Evolutionary conservation across 192 early-diverging fungal genomes (phyloP), one percentile per base, ranked within the genome.

Genomic region (Podila clonocystis): DNA sequence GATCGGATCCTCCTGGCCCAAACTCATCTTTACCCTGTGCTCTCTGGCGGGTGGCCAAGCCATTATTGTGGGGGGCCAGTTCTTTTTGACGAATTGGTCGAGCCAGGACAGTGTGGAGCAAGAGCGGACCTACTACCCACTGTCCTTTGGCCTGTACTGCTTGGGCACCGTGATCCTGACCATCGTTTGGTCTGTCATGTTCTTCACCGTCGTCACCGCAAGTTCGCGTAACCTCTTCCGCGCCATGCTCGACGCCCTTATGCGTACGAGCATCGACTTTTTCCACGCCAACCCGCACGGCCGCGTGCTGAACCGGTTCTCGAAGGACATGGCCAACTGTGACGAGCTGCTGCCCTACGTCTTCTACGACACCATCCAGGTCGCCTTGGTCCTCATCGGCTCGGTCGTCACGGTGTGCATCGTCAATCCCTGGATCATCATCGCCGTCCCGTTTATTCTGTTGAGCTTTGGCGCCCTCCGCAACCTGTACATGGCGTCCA

Each of bases 261-360:
- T 92, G 57, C 33, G 58, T 7, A 67, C 76, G 3, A 86, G 88
- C 9, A 84, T 94, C 73, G 66, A 70, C 17, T 92, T 91, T 68
- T 94, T 95, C 68, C 71, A 87, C 3, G 64, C 50, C 49, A 88
- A 88, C 67, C 87, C 92, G 0, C 87, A 90, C 11, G 94, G 94
- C 15, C 80, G 88, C 15, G 73, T 94, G 4, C 62, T 94, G 55
- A 88, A 92, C 52, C 83, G 92, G 70, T 90, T 95, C 83, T 87
- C 83, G 22, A 82, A 89, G 30, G 89, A 92, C 64, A 87, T 93
- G 67, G 84, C 84, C 55, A 82, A 88, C 50, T 72, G 91, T 3
- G 95, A 95, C 63, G 89, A 92, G 50, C 75, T 86, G 63, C 50
- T 93, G 55, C 91, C 91, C 13, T 71, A 80, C 52, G 82, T 73